Conservation (phyloP, 1,284 basidiomycete genomes). For the Microbotryomycetes sp. region DNA sequence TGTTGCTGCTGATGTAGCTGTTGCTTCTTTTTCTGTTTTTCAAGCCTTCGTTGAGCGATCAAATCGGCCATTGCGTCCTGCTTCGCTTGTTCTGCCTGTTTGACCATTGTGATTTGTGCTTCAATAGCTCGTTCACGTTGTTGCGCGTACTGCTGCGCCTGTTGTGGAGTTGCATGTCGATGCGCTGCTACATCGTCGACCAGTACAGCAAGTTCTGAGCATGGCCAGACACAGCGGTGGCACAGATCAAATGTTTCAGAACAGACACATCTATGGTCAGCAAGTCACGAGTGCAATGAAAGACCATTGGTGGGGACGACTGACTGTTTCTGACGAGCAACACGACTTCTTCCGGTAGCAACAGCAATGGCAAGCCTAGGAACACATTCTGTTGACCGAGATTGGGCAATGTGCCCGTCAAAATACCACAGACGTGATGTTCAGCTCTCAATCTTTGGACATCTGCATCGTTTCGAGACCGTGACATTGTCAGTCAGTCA, state of each 20-base stretch:
- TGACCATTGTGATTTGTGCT: constrained; percentile 50
- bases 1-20: constrained; percentile 48
- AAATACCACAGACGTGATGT: constrained; percentile 74
- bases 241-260: too few relatives aligned
- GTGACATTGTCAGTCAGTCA: background rate
- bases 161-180: constrained; percentile 50
- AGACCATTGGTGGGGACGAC: constrained; percentile 22
- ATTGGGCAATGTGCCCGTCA: constrained; percentile 86
- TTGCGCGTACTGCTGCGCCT: constrained; percentile 25
- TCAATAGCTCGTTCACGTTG: constrained; percentile 47
- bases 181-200: constrained; percentile 66
- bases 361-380: constrained; percentile 76
- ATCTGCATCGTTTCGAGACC: constrained; percentile 48
- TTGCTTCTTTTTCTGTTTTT: constrained; percentile 51
- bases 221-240: background rate
- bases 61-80: constrained; percentile 43
- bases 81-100: constrained; percentile 44
- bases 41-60: constrained; percentile 45
- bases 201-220: constrained; percentile 64
- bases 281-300: background rate
- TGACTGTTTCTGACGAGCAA: constrained; percentile 72
- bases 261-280: background rate
- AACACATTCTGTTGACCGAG: constrained; percentile 96
- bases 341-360: constrained; percentile 88
- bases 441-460: constrained; percentile 67